A percentile compares a stretch with the other conserved stretches of the same genome.
Conservation (phyloP, 2,329 filamentous ascomycete species). For the Fusarium domesticum region DNA sequence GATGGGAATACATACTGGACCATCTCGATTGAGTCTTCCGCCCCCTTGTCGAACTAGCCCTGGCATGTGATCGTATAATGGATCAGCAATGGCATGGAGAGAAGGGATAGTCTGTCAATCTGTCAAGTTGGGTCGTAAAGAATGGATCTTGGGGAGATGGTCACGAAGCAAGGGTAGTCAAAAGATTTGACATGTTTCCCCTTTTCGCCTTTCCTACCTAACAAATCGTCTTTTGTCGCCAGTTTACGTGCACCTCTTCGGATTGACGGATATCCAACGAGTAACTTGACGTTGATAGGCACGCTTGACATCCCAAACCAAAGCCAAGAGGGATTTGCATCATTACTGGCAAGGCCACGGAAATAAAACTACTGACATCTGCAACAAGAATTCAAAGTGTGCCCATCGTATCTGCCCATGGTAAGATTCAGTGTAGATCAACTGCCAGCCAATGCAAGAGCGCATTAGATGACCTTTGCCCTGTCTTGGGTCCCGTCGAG, state of each 20-base stretch:
- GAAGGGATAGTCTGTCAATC: conserved; percentile 2
- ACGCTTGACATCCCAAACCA: conserved; percentile 10
- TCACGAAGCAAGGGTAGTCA: too few species aligned
- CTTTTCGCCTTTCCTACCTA: too few species aligned
- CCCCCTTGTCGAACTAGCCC: background rate
- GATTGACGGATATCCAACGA: background rate
- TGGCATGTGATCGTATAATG: conserved; percentile 18
- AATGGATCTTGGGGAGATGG: too few species aligned
- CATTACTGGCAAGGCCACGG: conserved; percentile 1
- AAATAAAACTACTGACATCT: conserved; percentile 7
- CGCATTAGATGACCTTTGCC: too few species aligned
- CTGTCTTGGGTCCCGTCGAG: background rate
- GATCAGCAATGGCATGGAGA: background rate
- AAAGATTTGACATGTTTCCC: too few species aligned
- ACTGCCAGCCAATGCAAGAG: conserved; percentile 19
- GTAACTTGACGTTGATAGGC: background rate
- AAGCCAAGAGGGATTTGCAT: conserved; percentile 2
- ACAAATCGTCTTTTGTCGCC: too few species aligned
- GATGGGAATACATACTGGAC: background rate
- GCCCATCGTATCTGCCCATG: conserved; percentile 4
- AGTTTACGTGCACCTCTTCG: background rate
- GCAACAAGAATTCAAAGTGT: conserved; percentile 19
- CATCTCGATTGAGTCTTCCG: background rate
- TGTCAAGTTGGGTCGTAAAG: too few species aligned
- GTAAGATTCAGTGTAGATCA: conserved; percentile 17